phyloP scores from a whole-genome alignment of 2,329 filamentous ascomycete species.

The Colletotrichum sp. region DNA sequence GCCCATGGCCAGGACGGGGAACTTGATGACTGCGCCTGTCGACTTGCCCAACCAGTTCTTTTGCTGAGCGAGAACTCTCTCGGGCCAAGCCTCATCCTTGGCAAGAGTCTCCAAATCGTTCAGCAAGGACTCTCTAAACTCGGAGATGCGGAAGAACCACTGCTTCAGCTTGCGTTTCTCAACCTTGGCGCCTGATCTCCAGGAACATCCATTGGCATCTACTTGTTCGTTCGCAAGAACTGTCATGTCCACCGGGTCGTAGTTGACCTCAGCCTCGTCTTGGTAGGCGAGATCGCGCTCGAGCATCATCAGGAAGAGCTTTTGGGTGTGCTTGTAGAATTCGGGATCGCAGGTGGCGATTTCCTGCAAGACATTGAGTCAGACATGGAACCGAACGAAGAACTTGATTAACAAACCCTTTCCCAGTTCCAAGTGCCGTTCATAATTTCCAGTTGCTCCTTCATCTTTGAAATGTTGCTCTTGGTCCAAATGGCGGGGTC shows the following conservation, averaged over 20 bases:
- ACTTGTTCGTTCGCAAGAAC: slow-evolving; percentile 94
- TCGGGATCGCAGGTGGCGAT: slow-evolving; percentile 81
- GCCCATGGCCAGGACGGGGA: slow-evolving; percentile 58
- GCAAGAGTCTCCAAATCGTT: slow-evolving; percentile 71
- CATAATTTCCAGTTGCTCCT: slow-evolving; percentile 77
- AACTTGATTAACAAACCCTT: slow-evolving; percentile 58
- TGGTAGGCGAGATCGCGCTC: slow-evolving; percentile 81
- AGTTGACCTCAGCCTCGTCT: slow-evolving; percentile 84
- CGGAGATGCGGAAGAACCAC: slow-evolving; percentile 88
- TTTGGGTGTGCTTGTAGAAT: slow-evolving; percentile 91
- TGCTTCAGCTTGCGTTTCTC: slow-evolving; percentile 81
- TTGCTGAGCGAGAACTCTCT: slow-evolving; percentile 82
- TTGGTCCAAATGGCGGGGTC: slow-evolving; percentile 81
- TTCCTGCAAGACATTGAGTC: slow-evolving; percentile 58
- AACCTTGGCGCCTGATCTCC: slow-evolving; percentile 85
- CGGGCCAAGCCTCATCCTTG: slow-evolving; percentile 74
- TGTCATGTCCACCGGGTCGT: slow-evolving; percentile 86
- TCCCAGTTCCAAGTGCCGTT: slow-evolving; percentile 86
- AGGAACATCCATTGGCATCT: slow-evolving; percentile 83
- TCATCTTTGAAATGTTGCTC: slow-evolving; percentile 84
- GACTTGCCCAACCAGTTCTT: slow-evolving; percentile 88
- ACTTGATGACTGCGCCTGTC: slow-evolving; percentile 72
- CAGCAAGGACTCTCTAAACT: slow-evolving; percentile 74
- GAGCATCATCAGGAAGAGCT: slow-evolving; percentile 79
- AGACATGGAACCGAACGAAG: neutral